phyloP scores from a whole-genome alignment of 345 rosid genomes.

The Alliaria petiolata region DNA sequence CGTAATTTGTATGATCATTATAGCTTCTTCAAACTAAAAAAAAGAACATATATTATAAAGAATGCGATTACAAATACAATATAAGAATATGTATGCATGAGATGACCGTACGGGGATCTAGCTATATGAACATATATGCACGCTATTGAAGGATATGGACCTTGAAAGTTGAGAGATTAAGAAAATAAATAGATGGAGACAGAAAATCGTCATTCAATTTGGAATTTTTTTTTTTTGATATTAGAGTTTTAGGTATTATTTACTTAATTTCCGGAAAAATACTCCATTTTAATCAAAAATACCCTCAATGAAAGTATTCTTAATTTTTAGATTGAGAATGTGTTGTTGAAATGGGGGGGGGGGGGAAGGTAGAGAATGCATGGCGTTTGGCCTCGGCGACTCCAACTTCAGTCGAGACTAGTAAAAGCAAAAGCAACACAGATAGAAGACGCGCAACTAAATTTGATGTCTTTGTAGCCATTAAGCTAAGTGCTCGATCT shows the following conservation, averaged over 20 bases:
- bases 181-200: not conserved
- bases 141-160: not conserved
- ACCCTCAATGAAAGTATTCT: no score
- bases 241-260: no score
- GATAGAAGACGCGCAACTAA: slow-evolving; percentile 4
- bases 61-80: no score
- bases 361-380: not conserved
- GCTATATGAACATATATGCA: not conserved
- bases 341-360: not conserved
- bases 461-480: slow-evolving; percentile 11
- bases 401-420: not conserved
- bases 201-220: not conserved
- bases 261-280: no score
- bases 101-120: no score
- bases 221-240: no score
- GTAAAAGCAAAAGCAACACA: not conserved
- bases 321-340: not conserved
- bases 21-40: no score
- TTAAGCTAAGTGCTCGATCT: not conserved
- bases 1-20: no score
- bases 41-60: no score
- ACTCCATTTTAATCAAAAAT: no score
- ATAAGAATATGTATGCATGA: no score
- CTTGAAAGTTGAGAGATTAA: not conserved
- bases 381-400: slow-evolving; percentile 10